A percentile compares a stretch with the other conserved stretches of the same genome.
Evolutionary conservation across 306 rosid genomes (phyloP).

Genomic region (Macrotyloma uniflorum): DNA sequence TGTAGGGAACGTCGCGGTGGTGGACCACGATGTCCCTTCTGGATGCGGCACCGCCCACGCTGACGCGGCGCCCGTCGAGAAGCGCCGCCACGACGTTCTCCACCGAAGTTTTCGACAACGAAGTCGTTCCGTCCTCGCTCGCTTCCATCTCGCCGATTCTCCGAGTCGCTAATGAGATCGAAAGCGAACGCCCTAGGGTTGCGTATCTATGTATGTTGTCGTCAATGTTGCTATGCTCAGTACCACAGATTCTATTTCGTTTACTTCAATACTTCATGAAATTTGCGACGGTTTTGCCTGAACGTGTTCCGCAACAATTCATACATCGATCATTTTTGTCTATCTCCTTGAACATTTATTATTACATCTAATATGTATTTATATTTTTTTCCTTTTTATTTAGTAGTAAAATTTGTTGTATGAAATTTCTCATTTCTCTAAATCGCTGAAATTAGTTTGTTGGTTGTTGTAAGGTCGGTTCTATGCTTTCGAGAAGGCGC

Average conservation of each 20-base stretch:
- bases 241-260: no score
- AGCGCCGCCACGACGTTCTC: slow-evolving; percentile 89
- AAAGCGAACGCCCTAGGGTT: slow-evolving; percentile 86
- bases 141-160: slow-evolving; percentile 89
- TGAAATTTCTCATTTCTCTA: no score
- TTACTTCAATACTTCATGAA: no score
- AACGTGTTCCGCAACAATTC: neutral
- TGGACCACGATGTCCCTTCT: slow-evolving; percentile 56
- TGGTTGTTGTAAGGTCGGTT: slow-evolving; percentile 68
- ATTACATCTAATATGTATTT: neutral
- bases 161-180: slow-evolving; percentile 89
- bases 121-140: slow-evolving; percentile 88
- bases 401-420: neutral
- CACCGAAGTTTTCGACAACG: slow-evolving; percentile 91
- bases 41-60: slow-evolving; percentile 56
- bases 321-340: no score
- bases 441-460: neutral
- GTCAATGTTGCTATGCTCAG: neutral
- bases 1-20: slow-evolving; percentile 34
- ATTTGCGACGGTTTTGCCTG: neutral
- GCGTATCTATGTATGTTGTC: slow-evolving; percentile 74
- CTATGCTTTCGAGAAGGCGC: slow-evolving; percentile 97
- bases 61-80: slow-evolving; percentile 78
- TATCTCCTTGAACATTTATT: no score
- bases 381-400: no score